Conservation (phyloP, 495 filamentous ascomycete genomes). For the Hypoxylon cercidicola region DNA sequence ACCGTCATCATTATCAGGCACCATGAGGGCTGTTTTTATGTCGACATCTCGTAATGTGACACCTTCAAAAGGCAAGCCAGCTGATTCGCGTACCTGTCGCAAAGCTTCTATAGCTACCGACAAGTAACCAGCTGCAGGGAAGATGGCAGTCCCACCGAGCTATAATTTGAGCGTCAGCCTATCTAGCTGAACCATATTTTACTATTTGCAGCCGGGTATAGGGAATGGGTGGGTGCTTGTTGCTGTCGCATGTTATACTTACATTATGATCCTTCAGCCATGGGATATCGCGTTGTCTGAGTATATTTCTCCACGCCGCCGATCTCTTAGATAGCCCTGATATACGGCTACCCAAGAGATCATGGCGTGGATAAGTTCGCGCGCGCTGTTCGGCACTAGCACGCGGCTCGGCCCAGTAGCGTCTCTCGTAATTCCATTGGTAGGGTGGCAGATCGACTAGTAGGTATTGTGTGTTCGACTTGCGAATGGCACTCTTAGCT, state of each 20-base stretch:
- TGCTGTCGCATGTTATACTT: slow-evolving; percentile 3
- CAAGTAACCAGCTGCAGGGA: slow-evolving; percentile 61
- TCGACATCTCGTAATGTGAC: slow-evolving; percentile 51
- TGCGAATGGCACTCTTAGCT: slow-evolving; percentile 18
- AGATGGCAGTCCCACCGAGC: slow-evolving; percentile 52
- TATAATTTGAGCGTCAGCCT: slow-evolving; percentile 1
- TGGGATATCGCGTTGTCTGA: slow-evolving; percentile 47
- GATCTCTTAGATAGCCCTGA: slow-evolving; percentile 41
- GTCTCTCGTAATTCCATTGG: slow-evolving; percentile 55
- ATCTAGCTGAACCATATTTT: too few species aligned
- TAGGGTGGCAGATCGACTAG: slow-evolving; percentile 47
- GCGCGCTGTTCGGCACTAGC: slow-evolving; percentile 39
- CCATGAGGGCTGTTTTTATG: slow-evolving; percentile 53
- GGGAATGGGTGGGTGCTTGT: too few species aligned
- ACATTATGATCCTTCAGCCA: slow-evolving; percentile 61
- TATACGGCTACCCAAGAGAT: slow-evolving; percentile 54
- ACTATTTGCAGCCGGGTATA: too few species aligned
- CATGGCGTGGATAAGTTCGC: slow-evolving; percentile 48
- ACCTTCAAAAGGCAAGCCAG: slow-evolving; percentile 13
- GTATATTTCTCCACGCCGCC: slow-evolving; percentile 55
- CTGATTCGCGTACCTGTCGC: slow-evolving; percentile 33
- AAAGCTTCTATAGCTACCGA: slow-evolving; percentile 57
- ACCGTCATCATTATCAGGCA: slow-evolving; percentile 43
- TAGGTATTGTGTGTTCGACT: slow-evolving; percentile 24
- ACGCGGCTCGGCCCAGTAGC: slow-evolving; percentile 55